phyloP scores from a whole-genome alignment of 148 eudicot species.

The Camellia sinensis region DNA sequence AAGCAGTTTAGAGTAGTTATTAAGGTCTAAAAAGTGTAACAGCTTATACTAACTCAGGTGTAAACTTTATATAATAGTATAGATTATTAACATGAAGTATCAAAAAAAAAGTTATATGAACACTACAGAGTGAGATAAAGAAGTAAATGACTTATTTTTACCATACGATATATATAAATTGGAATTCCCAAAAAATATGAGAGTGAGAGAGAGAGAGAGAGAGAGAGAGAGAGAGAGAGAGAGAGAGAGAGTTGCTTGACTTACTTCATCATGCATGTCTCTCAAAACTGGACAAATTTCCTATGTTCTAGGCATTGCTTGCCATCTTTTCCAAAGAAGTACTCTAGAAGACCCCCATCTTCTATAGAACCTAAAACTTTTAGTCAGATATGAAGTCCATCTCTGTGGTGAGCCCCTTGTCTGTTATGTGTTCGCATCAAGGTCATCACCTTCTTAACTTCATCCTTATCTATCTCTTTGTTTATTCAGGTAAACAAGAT shows the following conservation, averaged over 20 bases:
- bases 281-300: constrained; percentile 73
- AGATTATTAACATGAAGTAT: neutral
- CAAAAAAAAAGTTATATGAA: too few relatives aligned
- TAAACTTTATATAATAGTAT: too few relatives aligned
- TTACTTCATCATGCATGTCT: constrained; percentile 82
- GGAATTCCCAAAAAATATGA: too few relatives aligned
- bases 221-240: constrained; percentile 24
- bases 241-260: too few relatives aligned
- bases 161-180: too few relatives aligned
- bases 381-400: constrained; percentile 56
- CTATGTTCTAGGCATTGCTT: constrained; percentile 51
- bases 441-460: constrained; percentile 84
- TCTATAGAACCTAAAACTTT: constrained; percentile 59
- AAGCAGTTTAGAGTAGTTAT: too few relatives aligned
- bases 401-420: constrained; percentile 71
- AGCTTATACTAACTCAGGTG: too few relatives aligned
- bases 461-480: constrained; percentile 78
- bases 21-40: too few relatives aligned
- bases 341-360: constrained; percentile 73
- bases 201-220: too few relatives aligned
- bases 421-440: constrained; percentile 73
- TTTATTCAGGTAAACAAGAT: too few relatives aligned
- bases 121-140: too few relatives aligned
- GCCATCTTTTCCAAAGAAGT: constrained; percentile 91
- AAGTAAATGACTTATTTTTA: too few relatives aligned